Conservation (phyloP, 208 protist genomes). For the Leishmania mexicana region DNA sequence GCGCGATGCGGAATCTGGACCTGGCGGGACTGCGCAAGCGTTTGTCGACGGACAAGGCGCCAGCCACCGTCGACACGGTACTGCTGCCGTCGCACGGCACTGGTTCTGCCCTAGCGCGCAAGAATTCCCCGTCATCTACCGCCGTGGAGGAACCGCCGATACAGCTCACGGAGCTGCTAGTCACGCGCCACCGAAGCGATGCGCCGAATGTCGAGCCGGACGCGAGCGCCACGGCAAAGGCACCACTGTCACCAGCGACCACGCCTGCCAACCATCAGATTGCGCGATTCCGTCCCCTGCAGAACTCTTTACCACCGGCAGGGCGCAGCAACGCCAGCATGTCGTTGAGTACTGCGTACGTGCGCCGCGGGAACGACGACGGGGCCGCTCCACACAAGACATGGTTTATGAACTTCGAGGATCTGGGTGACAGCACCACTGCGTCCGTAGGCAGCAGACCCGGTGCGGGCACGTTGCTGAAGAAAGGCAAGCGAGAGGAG, state of each 20-base stretch:
- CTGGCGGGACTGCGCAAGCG: neutral
- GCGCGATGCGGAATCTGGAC: neutral
- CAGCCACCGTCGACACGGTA: neutral
- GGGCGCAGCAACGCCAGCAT: slow-evolving; percentile 6
- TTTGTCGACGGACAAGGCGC: neutral
- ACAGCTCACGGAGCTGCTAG: neutral
- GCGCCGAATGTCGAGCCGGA: neutral
- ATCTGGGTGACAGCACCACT: slow-evolving; percentile 12
- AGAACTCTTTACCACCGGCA: neutral
- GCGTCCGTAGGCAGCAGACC: slow-evolving; percentile 6
- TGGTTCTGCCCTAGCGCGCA: neutral
- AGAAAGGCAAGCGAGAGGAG: neutral
- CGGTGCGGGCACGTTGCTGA: neutral
- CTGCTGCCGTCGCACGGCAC: neutral
- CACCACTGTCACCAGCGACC: neutral
- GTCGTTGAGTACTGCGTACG: slow-evolving; percentile 31
- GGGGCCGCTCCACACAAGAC: slow-evolving; percentile 17
- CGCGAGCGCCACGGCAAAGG: neutral
- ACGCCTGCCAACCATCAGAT: neutral
- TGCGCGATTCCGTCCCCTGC: neutral
- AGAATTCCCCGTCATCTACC: neutral
- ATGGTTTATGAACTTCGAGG: slow-evolving; percentile 42
- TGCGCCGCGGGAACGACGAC: slow-evolving; percentile 27
- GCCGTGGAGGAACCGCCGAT: neutral
- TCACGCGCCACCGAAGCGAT: neutral